Evolutionary conservation across 2,329 filamentous ascomycete species (phyloP), one percentile per base, ranked within the genome.

Genomic region (Ciborinia camelliae): DNA sequence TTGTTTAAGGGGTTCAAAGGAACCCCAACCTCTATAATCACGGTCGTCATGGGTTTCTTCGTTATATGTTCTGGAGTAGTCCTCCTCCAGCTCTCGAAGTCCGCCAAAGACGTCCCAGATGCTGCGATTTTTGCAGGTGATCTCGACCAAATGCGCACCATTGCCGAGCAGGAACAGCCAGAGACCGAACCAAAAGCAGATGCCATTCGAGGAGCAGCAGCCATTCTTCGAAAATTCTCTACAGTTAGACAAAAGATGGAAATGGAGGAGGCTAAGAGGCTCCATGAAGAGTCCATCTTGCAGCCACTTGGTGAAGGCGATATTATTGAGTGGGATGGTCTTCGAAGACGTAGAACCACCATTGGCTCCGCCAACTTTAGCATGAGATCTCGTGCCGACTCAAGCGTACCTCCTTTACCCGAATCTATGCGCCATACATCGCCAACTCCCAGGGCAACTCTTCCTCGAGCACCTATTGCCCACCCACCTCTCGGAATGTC

Each of bases 111-210:
- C 73, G 94, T 99, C 0, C 95, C 95, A 8, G 95, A 98, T 75
- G 83, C 92, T 0, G 92, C 93, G 39, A 88, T 99, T 47, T 97
- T 99, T 81, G 87, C 88, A 63, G 95, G 94, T 52, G 92, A 98
- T 73, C 83, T 99, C 60, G 90, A 98, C 73, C 94, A 99, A 81
- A 90, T 98, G 62, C 91, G 95, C 39, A 96, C 94, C 37, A 95
- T 98, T 68, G 94, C 91, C 54, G 91, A 97, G 73, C 92, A 97
- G 74, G 92, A 96, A 75, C 92, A 98, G 75, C 90, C 93, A n/a
- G 95, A 99, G 77, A 90, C 90, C 18, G 95, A 99, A 73, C 95
- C 95, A 62, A 96, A 97, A 75, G 95, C 95, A 18, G 95, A 99
- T 76, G 92, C 95, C 12, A 96, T 99, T 73, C 91, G 95, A 70